Percentiles rank a stretch among this genome's conserved stretches.
Evolutionary conservation across 192 early-diverging fungal species (phyloP).

Genomic region (Entomortierella parvispora): DNA sequence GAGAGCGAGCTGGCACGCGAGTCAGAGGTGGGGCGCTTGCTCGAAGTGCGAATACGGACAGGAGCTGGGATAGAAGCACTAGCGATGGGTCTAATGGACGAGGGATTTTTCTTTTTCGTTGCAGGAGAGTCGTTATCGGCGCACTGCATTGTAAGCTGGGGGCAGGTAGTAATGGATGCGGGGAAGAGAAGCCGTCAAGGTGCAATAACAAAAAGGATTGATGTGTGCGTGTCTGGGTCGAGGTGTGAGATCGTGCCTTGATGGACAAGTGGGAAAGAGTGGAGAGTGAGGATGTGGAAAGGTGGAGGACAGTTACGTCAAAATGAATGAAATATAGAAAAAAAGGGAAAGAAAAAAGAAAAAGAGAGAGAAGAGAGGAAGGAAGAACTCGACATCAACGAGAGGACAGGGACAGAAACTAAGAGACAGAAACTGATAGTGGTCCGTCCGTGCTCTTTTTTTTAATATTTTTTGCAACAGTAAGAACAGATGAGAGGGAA

Average conservation of each 20-base stretch:
- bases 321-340: no score
- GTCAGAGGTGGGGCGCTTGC: background rate
- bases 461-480: background rate
- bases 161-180: background rate
- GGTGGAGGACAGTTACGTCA: no score
- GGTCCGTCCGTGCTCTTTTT: no score
- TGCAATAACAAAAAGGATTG: background rate
- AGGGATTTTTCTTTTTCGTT: conserved; percentile 8
- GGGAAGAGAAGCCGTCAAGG: background rate
- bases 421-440: no score
- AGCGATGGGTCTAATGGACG: conserved; percentile 25
- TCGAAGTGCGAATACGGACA: background rate
- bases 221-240: background rate
- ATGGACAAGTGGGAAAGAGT: background rate
- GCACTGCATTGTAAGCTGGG: conserved; percentile 12
- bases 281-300: no score
- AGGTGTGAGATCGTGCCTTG: background rate
- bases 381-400: no score
- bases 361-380: no score
- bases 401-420: no score
- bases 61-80: conserved; percentile 14
- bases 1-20: conserved; percentile 1
- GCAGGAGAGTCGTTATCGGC: conserved; percentile 17
- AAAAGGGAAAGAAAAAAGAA: no score
- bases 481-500: background rate